A percentile compares a stretch with the other conserved stretches of the same genome.
phyloP scores from a whole-genome alignment of 768 basidiomycete genomes.

The Boletellus ananas region DNA sequence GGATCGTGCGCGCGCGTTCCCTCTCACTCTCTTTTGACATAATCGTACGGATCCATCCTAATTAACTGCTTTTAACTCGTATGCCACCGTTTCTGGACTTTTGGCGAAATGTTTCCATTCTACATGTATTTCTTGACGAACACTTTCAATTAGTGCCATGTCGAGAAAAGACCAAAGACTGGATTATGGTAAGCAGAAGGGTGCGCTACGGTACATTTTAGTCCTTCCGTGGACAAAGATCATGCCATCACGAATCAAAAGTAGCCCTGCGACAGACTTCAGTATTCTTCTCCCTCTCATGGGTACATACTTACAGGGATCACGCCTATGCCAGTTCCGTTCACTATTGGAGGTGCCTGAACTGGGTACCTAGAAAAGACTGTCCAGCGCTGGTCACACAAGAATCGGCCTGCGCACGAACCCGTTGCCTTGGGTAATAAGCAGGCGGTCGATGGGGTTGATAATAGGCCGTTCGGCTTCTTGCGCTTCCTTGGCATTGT shows the following conservation, averaged over 20 bases:
- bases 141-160: background rate
- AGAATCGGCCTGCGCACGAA: conserved; percentile 19
- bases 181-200: conserved; percentile 26
- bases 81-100: background rate
- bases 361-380: conserved; percentile 47
- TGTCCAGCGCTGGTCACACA: conserved; percentile 3
- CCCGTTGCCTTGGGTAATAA: conserved; percentile 76
- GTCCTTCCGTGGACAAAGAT: background rate
- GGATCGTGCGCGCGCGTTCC: conserved; percentile 1
- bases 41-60: conserved; percentile 12
- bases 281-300: background rate
- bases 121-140: conserved; percentile 13
- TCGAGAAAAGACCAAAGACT: conserved; percentile 9
- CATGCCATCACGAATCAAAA: conserved; percentile 25
- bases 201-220: conserved; percentile 27
- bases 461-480: conserved; percentile 87
- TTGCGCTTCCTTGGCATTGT: conserved; percentile 82
- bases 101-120: background rate
- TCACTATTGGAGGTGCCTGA: conserved; percentile 58
- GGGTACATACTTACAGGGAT: conserved; percentile 48
- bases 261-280: conserved; percentile 44
- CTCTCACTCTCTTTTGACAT: conserved; percentile 6
- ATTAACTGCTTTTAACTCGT: conserved; percentile 18
- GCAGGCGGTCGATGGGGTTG: conserved; percentile 63
- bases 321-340: conserved; percentile 45